Evolutionary conservation across 306 rosid species (phyloP), one percentile per base, ranked within the genome.

Genomic region (Hippophae gyantsensis): DNA sequence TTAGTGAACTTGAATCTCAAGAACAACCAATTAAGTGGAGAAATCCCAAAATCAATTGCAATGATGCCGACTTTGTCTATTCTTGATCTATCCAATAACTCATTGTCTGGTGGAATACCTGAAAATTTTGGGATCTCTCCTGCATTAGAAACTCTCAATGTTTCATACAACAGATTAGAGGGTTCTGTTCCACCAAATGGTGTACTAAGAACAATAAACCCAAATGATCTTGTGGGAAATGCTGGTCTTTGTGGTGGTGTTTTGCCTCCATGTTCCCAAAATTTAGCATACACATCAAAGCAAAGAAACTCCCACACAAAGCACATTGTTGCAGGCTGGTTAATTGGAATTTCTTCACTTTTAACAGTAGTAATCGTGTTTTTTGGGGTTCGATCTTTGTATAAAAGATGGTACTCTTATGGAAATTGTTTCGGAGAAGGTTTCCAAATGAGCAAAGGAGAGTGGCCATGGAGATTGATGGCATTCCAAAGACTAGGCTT

Each of bases 381-480:
- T 69, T 57, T 86, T 47, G 75, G 74, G 3, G 85, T 78, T 58
- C 74, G 77, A 74, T 72, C 77, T 14, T 51, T 88, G 48, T 88
- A 82, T 76, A 64, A 63, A 13, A 84, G 78, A 61, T 84, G 93
- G 95, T 84, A 92, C 71, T 68, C 84, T 0, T 72, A 72, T 12
- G 99, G 99, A 14, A 70, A 74, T 50, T 85, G 93, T 78, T 76
- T 85, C 32, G 69, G 54, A 57, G 93, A 77, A 61, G 80, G 74
- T 48, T 83, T 76, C 53, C 88, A 71, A 56, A 83, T 76, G 71
- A 83, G 90, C 62, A 65, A 74, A 60, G 86, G 86, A 72, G 89
- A 87, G 76, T 88, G 99, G 99, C 96, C 99, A 2, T 92, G 96
- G 99, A 76, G 95, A 79, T 70, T 92, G 73, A 78, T 88, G 88